Conservation (phyloP, 202 grass and related monocot genomes). For the Brachypodium distachyon region DNA sequence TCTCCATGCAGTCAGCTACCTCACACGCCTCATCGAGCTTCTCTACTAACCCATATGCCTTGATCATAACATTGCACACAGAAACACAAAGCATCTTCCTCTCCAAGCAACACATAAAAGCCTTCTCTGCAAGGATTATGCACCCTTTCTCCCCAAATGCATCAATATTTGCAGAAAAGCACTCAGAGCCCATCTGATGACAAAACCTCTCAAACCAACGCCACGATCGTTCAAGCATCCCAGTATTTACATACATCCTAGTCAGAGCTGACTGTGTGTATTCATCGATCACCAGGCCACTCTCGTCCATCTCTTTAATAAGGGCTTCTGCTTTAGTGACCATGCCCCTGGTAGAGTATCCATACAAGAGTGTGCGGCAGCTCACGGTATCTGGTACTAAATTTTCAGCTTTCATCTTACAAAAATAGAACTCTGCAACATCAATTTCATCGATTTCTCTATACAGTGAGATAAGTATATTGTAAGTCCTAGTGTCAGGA, state of each 20-base stretch:
- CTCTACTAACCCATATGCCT: constrained; percentile 68
- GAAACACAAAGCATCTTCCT: constrained; percentile 57
- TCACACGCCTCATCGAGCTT: constrained; percentile 63
- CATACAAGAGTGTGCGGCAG: constrained; percentile 77
- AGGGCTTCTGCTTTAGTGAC: constrained; percentile 63
- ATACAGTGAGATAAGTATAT: constrained; percentile 68
- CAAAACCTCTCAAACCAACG: constrained; percentile 73
- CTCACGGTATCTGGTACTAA: constrained; percentile 62
- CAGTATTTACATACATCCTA: constrained; percentile 74
- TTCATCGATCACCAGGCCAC: constrained; percentile 62
- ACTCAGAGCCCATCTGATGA: constrained; percentile 53
- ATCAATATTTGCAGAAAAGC: constrained; percentile 75
- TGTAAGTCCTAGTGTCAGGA: constrained; percentile 71
- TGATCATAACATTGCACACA: constrained; percentile 95
- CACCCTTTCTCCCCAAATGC: constrained; percentile 70
- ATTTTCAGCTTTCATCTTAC: constrained; percentile 44
- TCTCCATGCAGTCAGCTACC: constrained; percentile 68
- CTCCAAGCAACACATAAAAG: constrained; percentile 58
- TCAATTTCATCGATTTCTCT: constrained; percentile 49
- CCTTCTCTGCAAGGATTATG: constrained; percentile 66
- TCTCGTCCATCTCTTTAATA: constrained; percentile 58
- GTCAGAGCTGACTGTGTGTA: constrained; percentile 87
- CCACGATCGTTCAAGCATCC: constrained; percentile 69
- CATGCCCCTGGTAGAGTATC: constrained; percentile 64
- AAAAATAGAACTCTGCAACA: constrained; percentile 64